Evolutionary conservation across 140 eudicot genomes (phyloP), one percentile per base, ranked within the genome.

Genomic region (Anethum foeniculum): DNA sequence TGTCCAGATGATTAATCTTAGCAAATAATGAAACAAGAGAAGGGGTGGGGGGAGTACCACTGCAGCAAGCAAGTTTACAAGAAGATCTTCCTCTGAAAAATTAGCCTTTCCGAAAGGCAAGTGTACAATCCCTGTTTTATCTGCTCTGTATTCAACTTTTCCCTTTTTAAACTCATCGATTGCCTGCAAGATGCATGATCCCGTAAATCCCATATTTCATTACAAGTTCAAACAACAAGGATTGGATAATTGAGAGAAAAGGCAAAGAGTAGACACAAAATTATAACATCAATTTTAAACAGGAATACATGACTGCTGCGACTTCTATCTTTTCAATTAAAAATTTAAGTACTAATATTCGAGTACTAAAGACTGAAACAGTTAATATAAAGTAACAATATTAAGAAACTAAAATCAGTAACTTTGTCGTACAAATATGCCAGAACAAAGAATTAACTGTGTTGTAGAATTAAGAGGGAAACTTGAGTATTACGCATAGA

Each of bases 51-150:
- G 25, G 81, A 80, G 23, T 92, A 94, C 98, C 90, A 90, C 92
- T 46, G 93, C 93, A 62, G 99, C 97, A 76, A 94, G 86, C 54
- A 94, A 84, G 87, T 94, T 94, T 36, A 76, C 76, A 4, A 87
- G 77, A 76, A 94, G 97, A 85, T 94, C 99, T 79, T 92, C 99
- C 85, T 92, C 99, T 34, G 96, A 81, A 79, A 94, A 94, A 80
- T 92, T 83, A 13, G 86, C 91, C 83, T 94, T 94, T 36, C 99
- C 99, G 36, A 94, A 90, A 79, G 95, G 97, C 76, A 94, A 81
- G 93, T 94, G 99, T 47, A 94, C 99, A 28, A 94, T 94, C 80
- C 99, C 99, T 21, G 97, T 90, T 85, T 94, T 94, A 79, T 94
- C 99, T 44, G 94, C 98, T 84, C 98, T 85, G 79, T 80, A 94